Evolutionary conservation across 371 early-diverging fungal genomes (phyloP).

Genomic region (Batkoa obscura): DNA sequence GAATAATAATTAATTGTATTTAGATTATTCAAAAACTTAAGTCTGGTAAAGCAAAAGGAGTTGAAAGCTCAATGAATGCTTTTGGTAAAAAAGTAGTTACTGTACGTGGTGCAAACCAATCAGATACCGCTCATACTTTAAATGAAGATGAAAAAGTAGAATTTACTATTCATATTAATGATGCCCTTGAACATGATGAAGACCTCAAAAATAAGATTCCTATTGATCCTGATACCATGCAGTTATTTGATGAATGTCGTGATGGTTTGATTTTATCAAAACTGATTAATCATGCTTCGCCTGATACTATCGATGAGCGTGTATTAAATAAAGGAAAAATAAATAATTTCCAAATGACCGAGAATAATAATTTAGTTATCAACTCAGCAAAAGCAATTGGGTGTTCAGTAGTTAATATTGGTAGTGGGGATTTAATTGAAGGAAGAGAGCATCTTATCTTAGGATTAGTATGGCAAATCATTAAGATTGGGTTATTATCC

Average conservation of each 20-base stretch:
- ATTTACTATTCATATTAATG: constrained; percentile 86
- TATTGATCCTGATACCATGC: constrained; percentile 82
- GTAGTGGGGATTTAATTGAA: constrained; percentile 82
- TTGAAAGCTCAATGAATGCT: constrained; percentile 16
- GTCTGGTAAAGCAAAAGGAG: constrained; percentile 33
- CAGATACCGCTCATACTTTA: constrained; percentile 69
- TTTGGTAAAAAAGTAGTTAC: constrained; percentile 62
- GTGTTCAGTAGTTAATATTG: constrained; percentile 90
- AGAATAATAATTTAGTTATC: constrained; percentile 92
- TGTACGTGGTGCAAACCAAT: constrained; percentile 56
- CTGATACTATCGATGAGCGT: constrained; percentile 95
- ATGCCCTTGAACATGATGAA: constrained; percentile 53
- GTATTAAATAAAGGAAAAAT: constrained; percentile 69
- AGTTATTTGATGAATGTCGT: constrained; percentile 75
- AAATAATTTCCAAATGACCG: constrained; percentile 86
- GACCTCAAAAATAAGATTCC: constrained; percentile 71
- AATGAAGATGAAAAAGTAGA: constrained; percentile 93
- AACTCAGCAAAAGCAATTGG: constrained; percentile 96
- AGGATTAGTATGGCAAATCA: constrained; percentile 95
- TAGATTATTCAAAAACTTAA: constrained; percentile 41
- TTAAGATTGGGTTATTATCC: constrained; percentile 84
- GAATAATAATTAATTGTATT: background rate
- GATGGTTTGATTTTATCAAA: constrained; percentile 92
- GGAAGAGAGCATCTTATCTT: constrained; percentile 85
- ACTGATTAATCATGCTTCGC: constrained; percentile 87